Base-by-base conservation (phyloP, 306 rosid species). In the Prunus armeniaca region DNA sequence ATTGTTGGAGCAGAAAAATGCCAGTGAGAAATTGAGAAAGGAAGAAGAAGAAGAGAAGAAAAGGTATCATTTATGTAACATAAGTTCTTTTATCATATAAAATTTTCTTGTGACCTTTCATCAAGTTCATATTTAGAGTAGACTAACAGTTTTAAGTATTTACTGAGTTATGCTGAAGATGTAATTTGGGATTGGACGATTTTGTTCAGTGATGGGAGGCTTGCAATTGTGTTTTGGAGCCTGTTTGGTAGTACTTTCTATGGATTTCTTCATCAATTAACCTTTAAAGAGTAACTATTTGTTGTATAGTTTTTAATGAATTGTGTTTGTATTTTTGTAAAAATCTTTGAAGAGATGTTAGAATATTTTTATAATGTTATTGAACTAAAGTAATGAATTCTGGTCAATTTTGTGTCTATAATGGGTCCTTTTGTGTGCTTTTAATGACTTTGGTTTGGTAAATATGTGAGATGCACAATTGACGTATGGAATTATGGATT, bases 1-100 rank as follows among this genome's bases (percentile, higher is more conserved):
- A 57, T 87, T 88, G 67, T 78, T 86, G 83, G 97, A 89, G 87
- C 91, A 83, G 76, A 92, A 88, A 86, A 83, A 77, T 84, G 88
- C 88, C 7, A 73, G 76, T 85, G 99, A 92, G 73, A 91, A 91
- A 87, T 85, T 84, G 87, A 88, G 75, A 87, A 88, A 88, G 82
- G 97, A 89, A 84, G 88, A 83, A 69, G 98, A 95, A 78, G 98
- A 91, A 80, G 96, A 91, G 82, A 96, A 84, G 87, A 91, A 92
- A 91, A 92, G 99, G 99, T 96, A 90, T 74, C 76, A 77, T 67
- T 82, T 67, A 74, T 43, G 25, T 70, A 73, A 25, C 4, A 56
- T 67, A 27, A 34, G 43, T 79, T 62, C 50, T 82, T 76, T 4
- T 72, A 24, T 65, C 28, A 0, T 43, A 62, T 63, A 5, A 2